Base-by-base conservation (phyloP, 208 protist species). In the Leishmania major region DNA sequence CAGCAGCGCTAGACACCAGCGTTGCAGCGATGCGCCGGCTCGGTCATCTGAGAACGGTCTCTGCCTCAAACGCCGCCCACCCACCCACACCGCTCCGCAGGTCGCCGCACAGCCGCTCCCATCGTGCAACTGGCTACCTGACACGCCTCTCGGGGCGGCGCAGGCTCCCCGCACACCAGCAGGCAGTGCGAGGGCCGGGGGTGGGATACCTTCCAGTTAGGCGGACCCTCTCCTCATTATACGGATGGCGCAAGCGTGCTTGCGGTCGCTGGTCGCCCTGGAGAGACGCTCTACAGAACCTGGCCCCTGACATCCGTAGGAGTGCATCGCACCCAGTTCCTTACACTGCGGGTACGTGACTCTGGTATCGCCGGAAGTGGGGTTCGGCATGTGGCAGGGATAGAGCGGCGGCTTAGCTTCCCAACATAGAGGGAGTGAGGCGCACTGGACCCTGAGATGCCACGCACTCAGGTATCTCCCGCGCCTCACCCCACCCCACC, bases 301-400 rank as follows among this genome's bases (percentile, higher is more conserved):
- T 22, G 67, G 28, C 37, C 17, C 19, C 67, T 6, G 40, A n/a
- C 67, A 3, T n/a, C 22, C 6, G 67, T 10, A n/a, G 67, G 22
- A n/a, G 11, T 43, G 22, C 19, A 3, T 22, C 0, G 67, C 62
- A 3, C 31, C 22, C 28, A 15, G 2, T 1, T 10, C 31, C 62
- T 31, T 11, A 8, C 62, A 0, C 31, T 2, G 31, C 8, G 7
- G 62, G 15, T 5, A 10, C 10, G 13, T 22, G 31, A 40, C 31
- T 3, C 62, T 7, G 62, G 8, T 31, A 40, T 25, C 31, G 25
- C 31, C 10, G 40, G 62, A 40, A 40, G 62, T 62, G 28, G 62
- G 28, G 62, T 69, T 69, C 62, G 31, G 62, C 62, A 69, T 64
- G 62, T 31, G 31, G 62, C 62, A 69, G 62, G 62, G 31, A 69